Base-by-base conservation (phyloP, 345 rosid genomes). In the Eutrema japonicum region DNA sequence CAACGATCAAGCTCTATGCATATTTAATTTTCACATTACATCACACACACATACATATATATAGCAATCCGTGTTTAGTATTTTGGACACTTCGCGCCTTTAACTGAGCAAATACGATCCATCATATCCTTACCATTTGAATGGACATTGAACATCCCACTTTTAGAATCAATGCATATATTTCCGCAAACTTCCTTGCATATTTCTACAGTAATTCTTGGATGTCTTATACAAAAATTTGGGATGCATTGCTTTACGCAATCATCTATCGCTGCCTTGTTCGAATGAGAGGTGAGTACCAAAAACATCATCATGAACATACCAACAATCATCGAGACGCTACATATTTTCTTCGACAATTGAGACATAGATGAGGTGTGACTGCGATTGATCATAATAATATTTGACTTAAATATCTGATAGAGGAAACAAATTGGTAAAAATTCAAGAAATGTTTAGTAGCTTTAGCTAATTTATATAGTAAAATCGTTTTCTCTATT, bases 171-270 rank as follows among this genome's bases (percentile, higher is more conserved):
- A 2, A 22, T 13, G 27, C 71, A 51, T 66, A 51, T 12, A 26
- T 65, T 49, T 49, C 8, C 58, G 12, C 57, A 65, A 50, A 65
- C 70, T 48, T 33, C 32, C 10, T 48, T 64, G 32, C 57, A 48
- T 35, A 38, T 36, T 13, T 38, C 37, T 9, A 66, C 1, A 50
- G 36, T 50, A 26, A 66, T 37, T 9, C 8, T 8, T 37, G 47
- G 36, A 37, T 49, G 58, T 48, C 45, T 64, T 33, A 64, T 64
- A 48, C 69, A 64, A 50, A 66, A 66, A 5, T 49, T 66, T 50
- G 70, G 70, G 59, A 51, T 66, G n/a, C 60, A 66, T 50, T 66
- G 22, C 36, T 7, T 66, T 40, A 13, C 49, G 10, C 45, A 57
- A 5, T 10, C 16, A 59, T 59, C 48, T 10, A 59, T 22, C 1